phyloP scores from a whole-genome alignment of 768 basidiomycete genomes.

The Calocybe cyanea region DNA sequence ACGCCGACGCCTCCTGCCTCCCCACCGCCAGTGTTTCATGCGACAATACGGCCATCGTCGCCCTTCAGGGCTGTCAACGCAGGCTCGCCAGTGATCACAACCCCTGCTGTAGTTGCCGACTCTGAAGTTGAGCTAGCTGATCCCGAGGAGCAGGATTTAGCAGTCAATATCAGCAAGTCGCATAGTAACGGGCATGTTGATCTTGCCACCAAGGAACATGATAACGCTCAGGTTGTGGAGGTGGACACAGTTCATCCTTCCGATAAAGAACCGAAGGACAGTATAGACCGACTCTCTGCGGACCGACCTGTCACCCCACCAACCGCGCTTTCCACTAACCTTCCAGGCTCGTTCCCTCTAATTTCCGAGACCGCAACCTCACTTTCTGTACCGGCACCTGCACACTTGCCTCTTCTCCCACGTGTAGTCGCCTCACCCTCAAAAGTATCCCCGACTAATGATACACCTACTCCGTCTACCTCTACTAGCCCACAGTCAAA shows the following conservation, averaged over 20 bases:
- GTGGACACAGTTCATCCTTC: too few species aligned
- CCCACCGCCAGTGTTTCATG: slow-evolving; percentile 22
- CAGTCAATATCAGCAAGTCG: neutral
- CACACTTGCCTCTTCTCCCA: neutral
- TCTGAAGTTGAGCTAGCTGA: neutral
- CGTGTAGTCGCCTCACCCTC: slow-evolving; percentile 3
- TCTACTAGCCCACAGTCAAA: neutral
- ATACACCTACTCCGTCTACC: neutral
- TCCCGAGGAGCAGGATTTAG: slow-evolving; percentile 4
- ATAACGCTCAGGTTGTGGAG: too few species aligned
- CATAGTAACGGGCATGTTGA: too few species aligned
- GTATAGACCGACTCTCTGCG: neutral
- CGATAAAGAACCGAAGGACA: neutral
- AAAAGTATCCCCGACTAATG: neutral
- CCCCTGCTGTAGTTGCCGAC: neutral
- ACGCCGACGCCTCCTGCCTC: slow-evolving; percentile 44
- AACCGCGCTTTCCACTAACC: slow-evolving; percentile 2
- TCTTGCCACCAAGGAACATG: too few species aligned
- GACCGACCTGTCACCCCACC: neutral
- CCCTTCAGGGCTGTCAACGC: slow-evolving; percentile 32
- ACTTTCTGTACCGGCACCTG: neutral
- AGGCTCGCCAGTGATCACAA: neutral
- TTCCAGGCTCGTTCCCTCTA: slow-evolving; percentile 19
- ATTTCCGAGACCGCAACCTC: neutral
- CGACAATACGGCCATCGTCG: slow-evolving; percentile 20